Percentiles rank a stretch among this genome's conserved stretches.
These are phyloP conservation scores for Mucor indicus DNA, from an alignment of 371 early-diverging fungal genomes.

Conservation along the genomic window DNA sequence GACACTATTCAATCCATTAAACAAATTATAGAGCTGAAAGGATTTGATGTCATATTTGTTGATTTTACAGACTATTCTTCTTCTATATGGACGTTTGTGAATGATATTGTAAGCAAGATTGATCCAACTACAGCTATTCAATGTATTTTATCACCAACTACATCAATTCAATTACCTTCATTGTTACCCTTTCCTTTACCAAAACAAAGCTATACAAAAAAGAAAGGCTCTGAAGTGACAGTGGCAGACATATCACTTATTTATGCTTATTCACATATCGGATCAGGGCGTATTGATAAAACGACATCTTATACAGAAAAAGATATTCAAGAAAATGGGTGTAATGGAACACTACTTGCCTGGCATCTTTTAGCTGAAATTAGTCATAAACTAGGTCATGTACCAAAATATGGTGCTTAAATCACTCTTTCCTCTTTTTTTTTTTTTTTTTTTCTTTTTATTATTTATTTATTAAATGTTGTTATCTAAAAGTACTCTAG, in stretches of 20 bases:
- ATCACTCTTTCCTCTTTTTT: conserved; percentile 1
- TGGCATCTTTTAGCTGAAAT: conserved; percentile 45
- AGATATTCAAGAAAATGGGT: conserved; percentile 19
- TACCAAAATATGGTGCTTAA: conserved; percentile 46
- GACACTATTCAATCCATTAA: neutral
- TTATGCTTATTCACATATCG: conserved; percentile 24
- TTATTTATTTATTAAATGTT: conserved; percentile 1
- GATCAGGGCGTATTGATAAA: conserved; percentile 27
- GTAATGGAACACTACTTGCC: conserved; percentile 33
- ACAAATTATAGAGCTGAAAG: neutral
- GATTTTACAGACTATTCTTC: conserved; percentile 13
- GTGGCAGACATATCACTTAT: conserved; percentile 1
- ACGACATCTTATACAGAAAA: conserved; percentile 2
- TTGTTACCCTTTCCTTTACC: no score
- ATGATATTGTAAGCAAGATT: neutral
- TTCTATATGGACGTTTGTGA: conserved; percentile 15
- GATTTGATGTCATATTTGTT: conserved; percentile 8
- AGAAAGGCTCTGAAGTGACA: conserved; percentile 11
- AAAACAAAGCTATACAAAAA: conserved; percentile 32
- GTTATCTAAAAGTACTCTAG: conserved; percentile 5
- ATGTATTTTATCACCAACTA: conserved; percentile 12
- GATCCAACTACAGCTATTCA: conserved; percentile 13
- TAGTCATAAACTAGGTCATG: conserved; percentile 37
- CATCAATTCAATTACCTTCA: no score
- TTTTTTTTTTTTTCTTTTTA: neutral